Base-by-base conservation (phyloP, 768 basidiomycete species). In the Lactarius trivialis region DNA sequence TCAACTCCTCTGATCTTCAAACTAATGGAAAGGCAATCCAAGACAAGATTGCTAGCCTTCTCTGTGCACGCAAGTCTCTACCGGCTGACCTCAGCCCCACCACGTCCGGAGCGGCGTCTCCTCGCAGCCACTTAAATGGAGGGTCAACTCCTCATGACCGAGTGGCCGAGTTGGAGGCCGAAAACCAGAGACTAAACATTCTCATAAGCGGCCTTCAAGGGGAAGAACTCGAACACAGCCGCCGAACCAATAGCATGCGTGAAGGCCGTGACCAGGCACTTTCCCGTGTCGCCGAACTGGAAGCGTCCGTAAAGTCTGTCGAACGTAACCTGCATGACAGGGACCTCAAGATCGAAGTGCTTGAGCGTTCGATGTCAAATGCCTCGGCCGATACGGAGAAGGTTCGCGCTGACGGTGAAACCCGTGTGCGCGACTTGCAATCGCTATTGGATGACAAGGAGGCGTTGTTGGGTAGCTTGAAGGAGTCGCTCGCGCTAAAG, bases 151-250 rank as follows among this genome's bases (percentile, higher is more conserved):
- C 82, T 52, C 81, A 79, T 55, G 68, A 72, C 17, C 74, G 82
- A 21, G 68, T 91, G 34, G 80, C 85, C 60, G 79, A 81, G 1
- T 76, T 89, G 9, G 87, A 91, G 70, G 82, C 82, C 59, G 90
- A 93, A 70, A 89, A 86, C 61, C 77, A 78, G 55, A 80, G 85
- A 24, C 74, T 93, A 32, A 66, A 63, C 45, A 55, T 55, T 4
- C 50, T 67, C 15, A 52, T 67, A 21, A 60, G 60, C 24, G 58
- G 56, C 11, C 60, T 63, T 41, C 57, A 63, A 58, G 57, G 50
- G 11, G 64, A 67, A 51, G 67, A 65, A 48, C 58, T 63, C 21
- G 60, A 65, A 17, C 58, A 62, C 26, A 34, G 58, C 33, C 65
- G 56, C 28, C 55, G 65, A 51, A 60, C 51, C 15, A 72, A 71